phyloP scores from a whole-genome alignment of 208 protist species.

The Strigomonas culicis region DNA sequence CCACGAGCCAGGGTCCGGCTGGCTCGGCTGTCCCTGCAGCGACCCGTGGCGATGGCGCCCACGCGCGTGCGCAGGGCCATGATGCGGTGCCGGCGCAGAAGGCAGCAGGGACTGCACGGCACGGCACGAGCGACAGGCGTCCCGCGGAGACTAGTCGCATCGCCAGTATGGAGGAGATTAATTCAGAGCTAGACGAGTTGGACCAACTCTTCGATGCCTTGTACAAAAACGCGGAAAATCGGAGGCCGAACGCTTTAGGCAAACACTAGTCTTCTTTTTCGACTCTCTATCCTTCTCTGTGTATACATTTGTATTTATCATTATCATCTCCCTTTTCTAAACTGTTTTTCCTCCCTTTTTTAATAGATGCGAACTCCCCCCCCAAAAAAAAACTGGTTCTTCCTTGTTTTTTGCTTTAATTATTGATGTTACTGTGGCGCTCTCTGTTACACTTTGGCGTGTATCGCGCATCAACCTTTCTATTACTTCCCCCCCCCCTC shows the following conservation, averaged over 20 bases:
- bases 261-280: not conserved
- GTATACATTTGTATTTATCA: not conserved
- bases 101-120: not conserved
- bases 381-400: no score
- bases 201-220: constrained; percentile 9
- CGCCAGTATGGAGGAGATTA: not conserved
- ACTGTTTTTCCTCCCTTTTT: constrained; percentile 7
- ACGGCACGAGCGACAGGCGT: not conserved
- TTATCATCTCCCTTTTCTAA: not conserved
- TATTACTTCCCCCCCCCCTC: not conserved
- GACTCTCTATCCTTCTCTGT: constrained; percentile 4
- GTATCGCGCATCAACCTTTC: not conserved
- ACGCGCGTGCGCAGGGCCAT: no score
- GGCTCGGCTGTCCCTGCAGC: no score
- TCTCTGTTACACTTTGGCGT: not conserved
- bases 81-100: no score
- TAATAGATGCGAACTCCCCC: no score
- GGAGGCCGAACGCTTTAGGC: not conserved
- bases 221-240: constrained; percentile 10
- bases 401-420: constrained; percentile 16
- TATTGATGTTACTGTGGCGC: not conserved
- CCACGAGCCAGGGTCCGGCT: not conserved
- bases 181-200: constrained; percentile 5
- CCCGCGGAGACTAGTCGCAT: no score
- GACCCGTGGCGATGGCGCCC: no score